Percentiles rank a stretch among this genome's conserved stretches.
These are phyloP conservation scores for Bipolaris zeicola DNA, from an alignment of 2,329 filamentous ascomycete genomes.

Conservation along the genomic window DNA sequence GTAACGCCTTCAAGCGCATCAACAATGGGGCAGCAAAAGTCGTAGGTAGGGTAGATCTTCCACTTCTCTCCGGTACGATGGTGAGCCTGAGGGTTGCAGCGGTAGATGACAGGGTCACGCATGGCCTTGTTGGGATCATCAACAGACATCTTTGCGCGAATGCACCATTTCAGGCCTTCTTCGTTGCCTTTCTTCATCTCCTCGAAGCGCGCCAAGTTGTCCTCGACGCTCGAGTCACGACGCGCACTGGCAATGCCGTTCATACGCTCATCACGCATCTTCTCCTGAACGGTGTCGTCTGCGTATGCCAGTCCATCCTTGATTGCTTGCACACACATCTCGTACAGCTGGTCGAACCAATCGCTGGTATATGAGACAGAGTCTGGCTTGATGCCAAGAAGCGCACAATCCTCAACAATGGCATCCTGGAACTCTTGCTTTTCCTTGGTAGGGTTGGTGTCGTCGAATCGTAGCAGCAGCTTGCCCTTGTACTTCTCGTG, in stretches of 20 bases:
- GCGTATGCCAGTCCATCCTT: constrained; percentile 88
- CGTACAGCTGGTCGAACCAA: constrained; percentile 91
- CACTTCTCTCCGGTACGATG: constrained; percentile 79
- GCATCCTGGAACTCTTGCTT: constrained; percentile 95
- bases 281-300: constrained; percentile 89
- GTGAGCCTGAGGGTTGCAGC: constrained; percentile 77
- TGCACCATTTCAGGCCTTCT: constrained; percentile 83
- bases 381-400: constrained; percentile 92
- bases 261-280: constrained; percentile 84
- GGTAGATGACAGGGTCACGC: constrained; percentile 96
- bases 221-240: constrained; percentile 78
- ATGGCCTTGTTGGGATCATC: constrained; percentile 95
- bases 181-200: constrained; percentile 89
- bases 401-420: constrained; percentile 86
- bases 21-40: constrained; percentile 82
- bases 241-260: constrained; percentile 81
- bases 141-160: constrained; percentile 90
- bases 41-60: constrained; percentile 89
- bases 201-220: constrained; percentile 84
- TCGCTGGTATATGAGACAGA: constrained; percentile 88
- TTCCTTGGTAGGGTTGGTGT: constrained; percentile 97
- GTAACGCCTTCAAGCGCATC: constrained; percentile 83
- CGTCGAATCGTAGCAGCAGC: constrained; percentile 89
- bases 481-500: constrained; percentile 92
- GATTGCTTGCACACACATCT: constrained; percentile 83